Base-by-base conservation (phyloP, 1,139 yeast genomes). In the Pichia sp. region DNA sequence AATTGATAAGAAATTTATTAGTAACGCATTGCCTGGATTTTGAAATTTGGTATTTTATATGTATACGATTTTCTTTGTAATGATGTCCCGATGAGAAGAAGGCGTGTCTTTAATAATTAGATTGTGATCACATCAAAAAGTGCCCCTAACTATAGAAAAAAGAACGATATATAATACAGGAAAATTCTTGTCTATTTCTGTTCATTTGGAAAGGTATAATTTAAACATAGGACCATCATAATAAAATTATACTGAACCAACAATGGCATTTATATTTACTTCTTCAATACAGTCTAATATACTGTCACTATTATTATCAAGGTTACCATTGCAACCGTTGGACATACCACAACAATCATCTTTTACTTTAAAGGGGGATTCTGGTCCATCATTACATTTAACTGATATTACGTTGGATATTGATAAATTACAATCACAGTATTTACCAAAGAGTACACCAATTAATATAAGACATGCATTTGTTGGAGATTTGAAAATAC, bases 231-330 rank as follows among this genome's bases (percentile, higher is more conserved):
- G 15, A 25, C 8, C 27, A 1, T 3, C 11, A 29, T 13, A 29
- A 30, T n/a, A n/a, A n/a, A n/a, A n/a, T n/a, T n/a, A n/a, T n/a
- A n/a, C n/a, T n/a, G n/a, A n/a, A 23, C 4, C 5, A 23, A 22
- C 12, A 18, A 53, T 53, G 56, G 39, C 56, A 9, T 52, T 51
- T 6, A 45, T 43, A 27, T 52, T 50, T 20, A 43, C 55, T 4
- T 39, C 49, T 1, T 32, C 56, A 18, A 48, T 53, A 7, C 55
- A 53, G 22, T 48, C 50, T n/a, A 25, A 46, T 15, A 46, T 53
- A 3, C 39, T 53, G 23, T 46, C 55, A 3, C 26, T 53, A 15
- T 26, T 53, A 22, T 18, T 53, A 2, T 51, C 56, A 8, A 40
- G 47, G 29, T 29, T 53, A 24, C 56, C 56, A 9, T 42, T 53